Base-by-base conservation (phyloP, 148 eudicot genomes). In the Fagopyrum homotropicum region DNA sequence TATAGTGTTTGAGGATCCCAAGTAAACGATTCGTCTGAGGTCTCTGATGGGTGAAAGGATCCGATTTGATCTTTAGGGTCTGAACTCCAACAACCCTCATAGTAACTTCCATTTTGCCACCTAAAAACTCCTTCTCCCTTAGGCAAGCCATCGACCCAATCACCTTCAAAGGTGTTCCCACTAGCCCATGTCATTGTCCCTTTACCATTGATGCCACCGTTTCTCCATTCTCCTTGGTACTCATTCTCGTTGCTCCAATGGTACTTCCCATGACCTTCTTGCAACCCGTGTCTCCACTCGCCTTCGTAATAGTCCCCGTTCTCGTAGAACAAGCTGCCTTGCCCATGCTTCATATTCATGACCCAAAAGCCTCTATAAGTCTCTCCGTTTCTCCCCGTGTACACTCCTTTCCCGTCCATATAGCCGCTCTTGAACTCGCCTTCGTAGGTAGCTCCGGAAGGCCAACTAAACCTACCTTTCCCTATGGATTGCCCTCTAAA, bases 351-450 rank as follows among this genome's bases (percentile, higher is more conserved):
- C 84, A 90, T 79, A 78, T 96, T 89, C 97, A 92, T 90, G 43
- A 89, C 83, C 99, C 99, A 96, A 40, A 78, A 75, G 1, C 99
- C 99, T 72, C 69, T 84, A 43, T 86, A 95, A 4, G 49, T 81
- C 48, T 89, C 97, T 1, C 94, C 90, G 44, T 77, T 85, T 0
- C 86, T 74, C 0, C 89, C 89, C 1, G 81, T 84, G 68, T 90
- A 92, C 0, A 80, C 82, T 6, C 99, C 99, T 73, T 89, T 87
- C 0, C 99, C 99, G 48, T 95, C 97, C 91, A 95, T 95, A 54
- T 88, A 95, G 11, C 99, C 99, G 19, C 84, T 88, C 72, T 92
- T 95, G 80, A 95, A 95, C 78, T 90, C 93, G 0, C 99, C 99
- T 63, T 95, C 98, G 61, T 92, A 95, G 17, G 83, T 77, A 0